These are phyloP conservation scores for Cystoderma amianthinum DNA, from an alignment of 768 basidiomycete genomes.

Conservation along the genomic window DNA sequence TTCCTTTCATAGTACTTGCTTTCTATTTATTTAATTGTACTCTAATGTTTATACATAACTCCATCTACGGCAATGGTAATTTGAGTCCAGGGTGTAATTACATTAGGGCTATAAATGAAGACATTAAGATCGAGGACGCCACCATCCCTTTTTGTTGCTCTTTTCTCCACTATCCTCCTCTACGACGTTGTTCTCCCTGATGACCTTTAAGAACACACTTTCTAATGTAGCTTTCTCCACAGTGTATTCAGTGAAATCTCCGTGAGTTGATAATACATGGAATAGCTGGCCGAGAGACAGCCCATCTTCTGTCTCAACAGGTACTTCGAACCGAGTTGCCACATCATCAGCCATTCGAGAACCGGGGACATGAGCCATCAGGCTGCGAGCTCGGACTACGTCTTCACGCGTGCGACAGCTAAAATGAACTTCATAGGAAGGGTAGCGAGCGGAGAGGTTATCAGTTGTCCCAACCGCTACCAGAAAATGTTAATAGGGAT, in stretches of 20 bases:
- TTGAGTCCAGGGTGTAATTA: too few species aligned
- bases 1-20: background rate
- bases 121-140: background rate
- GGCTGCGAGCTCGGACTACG: constrained; percentile 41
- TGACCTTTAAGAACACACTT: constrained; percentile 68
- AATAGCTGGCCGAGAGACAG: constrained; percentile 56
- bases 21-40: background rate
- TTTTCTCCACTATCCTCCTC: constrained; percentile 30
- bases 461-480: constrained; percentile 20
- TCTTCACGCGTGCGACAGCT: constrained; percentile 61
- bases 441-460: constrained; percentile 57
- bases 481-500: background rate
- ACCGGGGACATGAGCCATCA: constrained; percentile 57
- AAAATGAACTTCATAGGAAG: constrained; percentile 74
- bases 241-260: constrained; percentile 58
- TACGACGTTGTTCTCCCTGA: constrained; percentile 49
- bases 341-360: constrained; percentile 66
- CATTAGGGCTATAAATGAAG: too few species aligned
- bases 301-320: constrained; percentile 31
- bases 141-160: constrained; percentile 12
- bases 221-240: constrained; percentile 67
- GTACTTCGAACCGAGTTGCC: constrained; percentile 70
- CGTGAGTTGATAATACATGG: constrained; percentile 41
- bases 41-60: too few species aligned
- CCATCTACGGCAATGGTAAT: too few species aligned